phyloP scores from a whole-genome alignment of 2,329 filamentous ascomycete species.

The Diplodia intermedia region DNA sequence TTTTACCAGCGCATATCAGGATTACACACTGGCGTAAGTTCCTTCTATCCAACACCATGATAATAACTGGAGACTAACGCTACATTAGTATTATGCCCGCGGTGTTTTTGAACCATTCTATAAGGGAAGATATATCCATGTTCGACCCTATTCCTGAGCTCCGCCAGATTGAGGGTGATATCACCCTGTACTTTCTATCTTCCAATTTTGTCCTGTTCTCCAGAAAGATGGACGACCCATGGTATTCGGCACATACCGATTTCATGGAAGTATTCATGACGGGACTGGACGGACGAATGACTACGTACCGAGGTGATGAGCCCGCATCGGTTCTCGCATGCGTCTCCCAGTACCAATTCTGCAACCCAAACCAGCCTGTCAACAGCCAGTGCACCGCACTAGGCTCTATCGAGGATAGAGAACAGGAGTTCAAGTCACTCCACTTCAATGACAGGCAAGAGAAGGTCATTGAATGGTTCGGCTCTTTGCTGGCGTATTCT shows the following conservation, averaged over 20 bases:
- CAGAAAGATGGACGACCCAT: conserved; percentile 41
- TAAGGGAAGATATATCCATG: background rate
- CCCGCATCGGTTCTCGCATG: conserved; percentile 32
- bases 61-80: too few relatives aligned
- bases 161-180: conserved; percentile 40
- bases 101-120: background rate
- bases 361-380: conserved; percentile 31
- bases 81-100: too few relatives aligned
- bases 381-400: conserved; percentile 4
- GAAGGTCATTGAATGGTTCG: background rate
- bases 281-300: background rate
- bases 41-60: too few relatives aligned
- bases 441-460: too few relatives aligned
- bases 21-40: conserved; percentile 1
- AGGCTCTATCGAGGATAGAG: background rate
- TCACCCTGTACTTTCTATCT: conserved; percentile 43
- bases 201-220: conserved; percentile 41
- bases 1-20: background rate
- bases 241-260: conserved; percentile 40
- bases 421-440: too few relatives aligned
- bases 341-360: conserved; percentile 24
- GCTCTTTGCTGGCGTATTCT: background rate
- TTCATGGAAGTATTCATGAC: background rate
- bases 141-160: conserved; percentile 41
- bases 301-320: conserved; percentile 13